Conservation (phyloP, 2,329 filamentous ascomycete species). For the Colletotrichum truncatum region DNA sequence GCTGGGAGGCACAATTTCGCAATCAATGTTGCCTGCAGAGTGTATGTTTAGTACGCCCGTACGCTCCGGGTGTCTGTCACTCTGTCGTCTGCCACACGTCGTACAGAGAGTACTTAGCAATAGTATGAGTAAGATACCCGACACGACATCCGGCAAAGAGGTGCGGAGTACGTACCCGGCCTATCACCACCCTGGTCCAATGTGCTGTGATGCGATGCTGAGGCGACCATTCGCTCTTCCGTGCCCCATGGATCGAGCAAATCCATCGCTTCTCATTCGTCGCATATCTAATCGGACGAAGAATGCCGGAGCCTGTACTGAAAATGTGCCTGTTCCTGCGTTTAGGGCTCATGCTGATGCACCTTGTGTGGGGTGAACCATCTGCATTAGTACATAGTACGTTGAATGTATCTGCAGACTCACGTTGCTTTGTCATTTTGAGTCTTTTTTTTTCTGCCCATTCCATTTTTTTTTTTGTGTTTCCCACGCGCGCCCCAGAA, state of each 20-base stretch:
- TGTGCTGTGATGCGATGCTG: constrained; percentile 23
- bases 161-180: constrained; percentile 21
- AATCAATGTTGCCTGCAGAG: not conserved
- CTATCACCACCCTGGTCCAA: constrained; percentile 5
- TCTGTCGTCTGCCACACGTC: not conserved
- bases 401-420: too few relatives aligned
- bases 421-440: constrained; percentile 24
- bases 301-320: constrained; percentile 14
- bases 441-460: constrained; percentile 22
- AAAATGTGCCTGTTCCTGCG: constrained; percentile 27
- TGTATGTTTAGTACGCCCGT: not conserved
- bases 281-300: constrained; percentile 24
- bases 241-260: constrained; percentile 13
- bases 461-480: not conserved
- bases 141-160: not conserved
- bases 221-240: constrained; percentile 16
- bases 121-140: not conserved
- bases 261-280: constrained; percentile 28
- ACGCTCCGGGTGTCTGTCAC: not conserved
- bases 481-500: not conserved
- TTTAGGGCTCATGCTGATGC: constrained; percentile 27
- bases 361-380: constrained; percentile 12
- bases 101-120: too few relatives aligned
- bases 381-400: too few relatives aligned
- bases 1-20: not conserved